phyloP scores from a whole-genome alignment of 108 stramenopile species.

The Cyclostephanos tholiformis region DNA sequence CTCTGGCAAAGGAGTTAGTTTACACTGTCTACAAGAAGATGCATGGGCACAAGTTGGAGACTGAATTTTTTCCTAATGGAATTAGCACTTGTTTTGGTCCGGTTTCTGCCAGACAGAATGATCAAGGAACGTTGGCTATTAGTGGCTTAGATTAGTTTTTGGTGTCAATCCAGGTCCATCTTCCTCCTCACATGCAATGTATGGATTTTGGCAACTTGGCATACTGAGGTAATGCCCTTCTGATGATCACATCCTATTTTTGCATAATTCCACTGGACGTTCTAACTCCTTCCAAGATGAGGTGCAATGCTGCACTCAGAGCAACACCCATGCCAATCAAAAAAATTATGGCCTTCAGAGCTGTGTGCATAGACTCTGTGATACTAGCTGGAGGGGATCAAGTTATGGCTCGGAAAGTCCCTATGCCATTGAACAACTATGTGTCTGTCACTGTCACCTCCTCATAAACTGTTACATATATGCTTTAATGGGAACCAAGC shows the following conservation, averaged over 20 bases:
- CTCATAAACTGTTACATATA: conserved; percentile 17
- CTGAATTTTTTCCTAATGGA: too few species aligned
- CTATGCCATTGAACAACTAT: conserved; percentile 27
- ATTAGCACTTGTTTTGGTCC: too few species aligned
- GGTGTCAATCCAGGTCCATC: too few species aligned
- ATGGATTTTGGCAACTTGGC: conserved; percentile 1
- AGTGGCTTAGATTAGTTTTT: too few species aligned
- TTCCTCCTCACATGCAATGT: neutral
- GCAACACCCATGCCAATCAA: conserved; percentile 5
- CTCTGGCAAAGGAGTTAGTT: conserved; percentile 1
- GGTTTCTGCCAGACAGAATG: too few species aligned
- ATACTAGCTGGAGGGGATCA: neutral
- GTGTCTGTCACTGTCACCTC: conserved; percentile 23
- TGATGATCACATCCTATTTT: neutral
- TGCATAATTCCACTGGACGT: neutral
- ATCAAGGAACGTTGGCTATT: too few species aligned
- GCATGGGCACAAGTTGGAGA: too few species aligned
- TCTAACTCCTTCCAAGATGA: neutral
- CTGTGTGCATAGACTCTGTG: conserved; percentile 6
- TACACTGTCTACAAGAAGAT: conserved; percentile 29
- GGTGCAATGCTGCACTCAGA: neutral
- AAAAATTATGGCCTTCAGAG: conserved; percentile 14
- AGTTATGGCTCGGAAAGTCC: conserved; percentile 5
- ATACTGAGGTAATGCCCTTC: neutral
- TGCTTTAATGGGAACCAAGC: conserved; percentile 19